Evolutionary conservation across 352 stramenopile genomes (phyloP), one percentile per base, ranked within the genome.

Genomic region (Globisporangium viniferum): DNA sequence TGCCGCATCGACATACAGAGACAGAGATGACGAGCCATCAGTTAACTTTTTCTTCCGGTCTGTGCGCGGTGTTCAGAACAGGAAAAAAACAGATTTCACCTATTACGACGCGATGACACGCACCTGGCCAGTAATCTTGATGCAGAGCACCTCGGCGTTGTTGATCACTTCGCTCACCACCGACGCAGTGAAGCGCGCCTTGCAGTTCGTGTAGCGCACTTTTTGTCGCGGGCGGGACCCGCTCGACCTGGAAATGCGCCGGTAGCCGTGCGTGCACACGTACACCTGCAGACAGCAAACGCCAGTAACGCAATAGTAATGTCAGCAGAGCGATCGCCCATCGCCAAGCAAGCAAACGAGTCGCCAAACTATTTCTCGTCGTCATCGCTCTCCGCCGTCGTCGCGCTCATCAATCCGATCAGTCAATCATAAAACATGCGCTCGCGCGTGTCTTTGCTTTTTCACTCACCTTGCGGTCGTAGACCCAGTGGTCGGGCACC

Each of bases 251-350:
- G 84, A 92, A 9, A 88, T 69, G 53, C 84, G 81, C 61, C 83
- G 81, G 73, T 92, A 92, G 0, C 84, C 84, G 54, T 92, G 84
- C 46, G 84, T 92, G 48, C 84, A 92, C 63, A 92, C 84, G 57
- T 88, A 92, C 48, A 92, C 74, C 79, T 84, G 62, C 31, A n/a
- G 57, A 31, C 33, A n/a, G 41, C 63, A 9, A 20, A 55, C n/a
- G n/a, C 39, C 39, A 58, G 41, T 56, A 27, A 68, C 44, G 20
- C 36, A 62, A 54, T 53, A 27, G 14, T 57, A 68, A 46, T 48
- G 33, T 62, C 33, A 62, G 39, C 9, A 24, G 29, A 35, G 12
- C 20, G 24, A 12, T 35, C 46, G 60, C 66, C 9, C 14, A 33
- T 48, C 12, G 14, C 5, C 18, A 36, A 24, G 27, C 33, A 7